Evolutionary conservation across 306 rosid genomes (phyloP), one percentile per base, ranked within the genome.

Genomic region (Cicer bijugum): DNA sequence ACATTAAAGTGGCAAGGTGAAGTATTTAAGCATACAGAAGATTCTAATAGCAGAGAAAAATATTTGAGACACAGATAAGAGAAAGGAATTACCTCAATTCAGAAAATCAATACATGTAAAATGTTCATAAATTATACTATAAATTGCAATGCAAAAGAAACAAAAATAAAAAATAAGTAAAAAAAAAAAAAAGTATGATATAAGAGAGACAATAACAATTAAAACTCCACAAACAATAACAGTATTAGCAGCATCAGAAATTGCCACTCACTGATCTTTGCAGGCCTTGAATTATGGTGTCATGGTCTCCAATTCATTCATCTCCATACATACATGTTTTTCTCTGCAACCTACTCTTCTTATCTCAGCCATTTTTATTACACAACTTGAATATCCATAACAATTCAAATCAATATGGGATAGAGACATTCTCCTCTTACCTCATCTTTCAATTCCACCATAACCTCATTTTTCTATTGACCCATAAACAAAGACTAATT

Each of bases 311-410:
- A 87, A 65, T 64, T 63, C 69, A 81, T 88, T 82, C 85, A 88
- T 85, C 89, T 88, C 97, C 87, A 89, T 91, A 89, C 92, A 93
- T 89, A 86, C 87, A 89, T 84, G 39, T 67, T 67, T 50, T 78
- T 83, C 88, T 84, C 89, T 86, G 96, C 87, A 85, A 90, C 88
- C 90, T 88, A 86, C 76, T 82, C 88, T 89, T 80, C 88, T 89
- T 84, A 82, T 86, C 87, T 88, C 89, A 84, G 91, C 93, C 90
- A 86, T 79, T 83, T 88, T 90, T 89, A 82, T 86, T 91, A 84
- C 96, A 85, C 97, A 83, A 89, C 89, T 87, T 81, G 85, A 88
- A 84, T 81, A 87, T 86, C 83, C 93, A 85, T 91, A 89, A 88
- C 89, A 85, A 93, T 86, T 88, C 75, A 86, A 91, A 89, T 86